These are phyloP conservation scores for Aureobasidium uvarum DNA, from an alignment of 2,329 filamentous ascomycete genomes.

Conservation along the genomic window DNA sequence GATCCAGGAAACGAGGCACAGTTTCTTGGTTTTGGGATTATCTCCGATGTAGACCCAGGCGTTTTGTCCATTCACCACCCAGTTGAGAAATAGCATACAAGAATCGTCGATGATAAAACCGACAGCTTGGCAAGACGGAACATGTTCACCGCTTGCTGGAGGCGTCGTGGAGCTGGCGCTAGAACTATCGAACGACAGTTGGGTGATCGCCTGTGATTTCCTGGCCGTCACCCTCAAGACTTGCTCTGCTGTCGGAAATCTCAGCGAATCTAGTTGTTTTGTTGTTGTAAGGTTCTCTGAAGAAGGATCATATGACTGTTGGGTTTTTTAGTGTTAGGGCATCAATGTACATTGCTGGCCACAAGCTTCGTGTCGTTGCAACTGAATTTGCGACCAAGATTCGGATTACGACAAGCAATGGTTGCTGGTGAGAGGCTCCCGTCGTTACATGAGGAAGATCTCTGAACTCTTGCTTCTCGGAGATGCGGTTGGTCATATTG, in stretches of 20 bases:
- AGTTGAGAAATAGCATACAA: not conserved
- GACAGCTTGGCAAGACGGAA: constrained; percentile 14
- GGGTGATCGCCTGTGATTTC: not conserved
- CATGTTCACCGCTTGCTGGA: constrained; percentile 5
- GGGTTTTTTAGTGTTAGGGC: not conserved
- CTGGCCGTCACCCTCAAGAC: not conserved
- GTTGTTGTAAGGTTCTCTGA: not conserved
- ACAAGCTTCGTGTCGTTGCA: not conserved
- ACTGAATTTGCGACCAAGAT: not conserved
- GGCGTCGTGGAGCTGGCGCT: not conserved
- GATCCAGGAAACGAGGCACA: constrained; percentile 2
- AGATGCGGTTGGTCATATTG: not conserved
- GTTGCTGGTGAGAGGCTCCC: not conserved
- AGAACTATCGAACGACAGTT: not conserved
- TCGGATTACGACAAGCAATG: not conserved
- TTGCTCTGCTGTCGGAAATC: not conserved
- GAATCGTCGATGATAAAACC: not conserved
- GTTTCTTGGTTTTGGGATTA: not conserved
- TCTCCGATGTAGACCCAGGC: not conserved
- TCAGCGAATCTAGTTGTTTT: not conserved
- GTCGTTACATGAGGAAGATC: not conserved
- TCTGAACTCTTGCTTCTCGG: not conserved
- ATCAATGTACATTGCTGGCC: not conserved
- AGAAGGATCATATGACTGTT: not conserved
- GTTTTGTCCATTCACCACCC: not conserved